Base-by-base conservation (phyloP, 208 protist species). In the Naegleria fowleri region DNA sequence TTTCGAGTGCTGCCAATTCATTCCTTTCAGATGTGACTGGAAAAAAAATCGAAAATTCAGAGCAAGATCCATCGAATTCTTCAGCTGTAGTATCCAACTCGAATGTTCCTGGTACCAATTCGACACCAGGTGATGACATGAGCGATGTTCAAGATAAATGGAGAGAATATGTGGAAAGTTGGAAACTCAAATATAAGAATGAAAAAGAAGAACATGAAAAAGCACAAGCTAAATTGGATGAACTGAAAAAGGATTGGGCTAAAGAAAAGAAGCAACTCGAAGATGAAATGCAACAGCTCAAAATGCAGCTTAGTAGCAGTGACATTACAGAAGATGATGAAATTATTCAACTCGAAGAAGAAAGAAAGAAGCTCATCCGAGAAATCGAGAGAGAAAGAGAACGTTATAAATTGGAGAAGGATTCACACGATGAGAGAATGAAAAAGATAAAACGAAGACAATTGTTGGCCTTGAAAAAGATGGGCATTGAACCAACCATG, bases 131-230 rank as follows among this genome's bases (percentile, higher is more conserved):
- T 5, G 58, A 76, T n/a, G 58, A 76, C n/a, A 25, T 25, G 16
- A n/a, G 19, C 22, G 6, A 9, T n/a, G 16, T 76, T 76, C 58
- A 76, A 76, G 58, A 76, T 76, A 5, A 25, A 29, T 76, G 58
- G 58, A 76, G 58, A 76, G 58, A 76, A 76, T 76, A 76, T 76
- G 58, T 76, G 6, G 58, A 76, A 76, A 76, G 58, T 76, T 76
- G 58, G 58, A 76, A 76, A 76, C 15, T n/a, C 16, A 76, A 76
- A 25, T 76, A 76, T 76, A 76, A 76, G n/a, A 9, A 76, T n/a
- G 58, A 76, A 76, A 76, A 76, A 25, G 58, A 76, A 25, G 22
- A n/a, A n/a, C 6, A 29, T n/a, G 58, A 76, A 5, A 9, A 76
- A 25, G 58, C 22, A 5, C 6, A 76, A 76, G 19, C 16, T 29